A percentile compares a stretch with the other conserved stretches of the same genome.
These are phyloP conservation scores for Wallacemonas collosoma DNA, from an alignment of 208 protist genomes.

Conservation along the genomic window DNA sequence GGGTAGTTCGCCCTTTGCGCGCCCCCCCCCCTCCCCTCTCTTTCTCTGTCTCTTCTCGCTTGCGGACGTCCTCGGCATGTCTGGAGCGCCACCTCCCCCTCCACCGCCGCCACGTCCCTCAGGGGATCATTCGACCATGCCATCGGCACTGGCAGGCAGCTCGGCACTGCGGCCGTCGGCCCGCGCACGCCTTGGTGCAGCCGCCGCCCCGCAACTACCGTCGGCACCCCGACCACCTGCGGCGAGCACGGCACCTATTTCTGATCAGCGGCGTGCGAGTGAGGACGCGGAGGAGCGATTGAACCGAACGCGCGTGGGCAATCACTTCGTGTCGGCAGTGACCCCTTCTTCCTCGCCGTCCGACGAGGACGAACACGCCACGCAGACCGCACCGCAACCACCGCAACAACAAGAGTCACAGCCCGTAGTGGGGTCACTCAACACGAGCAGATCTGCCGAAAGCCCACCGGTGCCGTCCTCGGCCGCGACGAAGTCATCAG, in stretches of 20 bases:
- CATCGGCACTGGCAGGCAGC: neutral
- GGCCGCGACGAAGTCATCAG: too few relatives aligned
- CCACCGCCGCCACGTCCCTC: slow-evolving; percentile 4
- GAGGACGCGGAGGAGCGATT: neutral
- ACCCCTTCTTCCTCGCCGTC: neutral
- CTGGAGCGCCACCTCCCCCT: neutral
- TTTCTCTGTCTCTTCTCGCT: neutral
- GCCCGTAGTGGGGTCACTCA: too few relatives aligned
- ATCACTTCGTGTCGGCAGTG: slow-evolving; percentile 4
- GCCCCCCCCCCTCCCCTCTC: too few relatives aligned
- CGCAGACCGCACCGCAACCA: too few relatives aligned
- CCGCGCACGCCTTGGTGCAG: slow-evolving; percentile 6
- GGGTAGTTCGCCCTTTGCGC: too few relatives aligned
- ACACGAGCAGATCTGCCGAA: too few relatives aligned
- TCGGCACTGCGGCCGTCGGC: slow-evolving; percentile 6
- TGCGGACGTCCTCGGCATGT: neutral
- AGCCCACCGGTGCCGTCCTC: too few relatives aligned
- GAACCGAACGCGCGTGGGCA: slow-evolving; percentile 7
- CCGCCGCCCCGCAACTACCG: neutral
- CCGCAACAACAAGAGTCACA: too few relatives aligned
- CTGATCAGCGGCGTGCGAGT: too few relatives aligned
- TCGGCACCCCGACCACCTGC: neutral
- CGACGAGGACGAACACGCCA: neutral
- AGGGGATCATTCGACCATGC: neutral
- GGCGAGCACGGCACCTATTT: neutral